Evolutionary conservation across 2,329 filamentous ascomycete species (phyloP).

Genomic region (Colletotrichum sp.): DNA sequence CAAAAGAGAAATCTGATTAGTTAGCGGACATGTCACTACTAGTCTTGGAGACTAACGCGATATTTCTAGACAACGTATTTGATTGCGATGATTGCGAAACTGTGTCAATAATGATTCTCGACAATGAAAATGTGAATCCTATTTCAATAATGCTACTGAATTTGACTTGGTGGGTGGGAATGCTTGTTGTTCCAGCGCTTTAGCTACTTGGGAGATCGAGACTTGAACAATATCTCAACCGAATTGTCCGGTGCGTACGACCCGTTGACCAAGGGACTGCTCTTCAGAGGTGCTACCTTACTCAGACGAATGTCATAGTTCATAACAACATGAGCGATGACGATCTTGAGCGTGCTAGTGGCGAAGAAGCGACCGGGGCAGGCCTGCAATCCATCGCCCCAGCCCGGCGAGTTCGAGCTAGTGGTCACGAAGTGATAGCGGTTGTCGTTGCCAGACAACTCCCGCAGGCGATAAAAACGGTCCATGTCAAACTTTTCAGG

Average conservation of each 20-base stretch:
- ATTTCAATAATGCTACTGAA: background rate
- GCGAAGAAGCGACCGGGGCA: background rate
- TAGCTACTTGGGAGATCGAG: background rate
- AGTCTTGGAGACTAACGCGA: background rate
- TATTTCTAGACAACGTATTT: background rate
- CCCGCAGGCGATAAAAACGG: background rate
- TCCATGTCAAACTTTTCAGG: background rate
- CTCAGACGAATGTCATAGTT: background rate
- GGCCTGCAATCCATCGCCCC: background rate
- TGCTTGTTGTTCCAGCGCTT: background rate
- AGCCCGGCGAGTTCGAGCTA: background rate
- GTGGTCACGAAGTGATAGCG: background rate
- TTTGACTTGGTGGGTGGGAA: background rate
- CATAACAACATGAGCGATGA: background rate
- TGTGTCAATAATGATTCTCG: rapidly evolving
- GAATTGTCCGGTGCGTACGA: background rate
- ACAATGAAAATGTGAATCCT: background rate
- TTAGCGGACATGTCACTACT: background rate
- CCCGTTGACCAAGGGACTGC: background rate
- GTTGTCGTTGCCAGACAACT: background rate
- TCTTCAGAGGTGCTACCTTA: background rate
- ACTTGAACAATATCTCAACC: background rate
- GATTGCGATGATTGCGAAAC: background rate
- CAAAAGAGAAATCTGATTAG: rapidly evolving
- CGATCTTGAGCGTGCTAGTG: background rate